Evolutionary conservation across 2,329 filamentous ascomycete species (phyloP).

Genomic region (Clonostachys rhizophaga): DNA sequence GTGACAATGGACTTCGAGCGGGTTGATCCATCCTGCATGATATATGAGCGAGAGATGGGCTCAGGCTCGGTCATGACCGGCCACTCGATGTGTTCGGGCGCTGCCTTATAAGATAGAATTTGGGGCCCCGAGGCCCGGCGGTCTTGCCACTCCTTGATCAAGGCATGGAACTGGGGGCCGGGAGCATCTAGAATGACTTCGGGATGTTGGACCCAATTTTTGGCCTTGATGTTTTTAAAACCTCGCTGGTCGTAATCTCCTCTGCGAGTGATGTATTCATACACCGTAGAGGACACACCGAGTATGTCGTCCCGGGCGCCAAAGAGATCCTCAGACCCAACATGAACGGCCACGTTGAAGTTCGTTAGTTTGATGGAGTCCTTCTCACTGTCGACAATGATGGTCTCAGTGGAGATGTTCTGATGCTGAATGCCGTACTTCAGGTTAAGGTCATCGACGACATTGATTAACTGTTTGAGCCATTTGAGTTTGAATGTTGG

Average conservation of each 20-base stretch:
- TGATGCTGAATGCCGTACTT: constrained; percentile 27
- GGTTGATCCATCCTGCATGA: too few species aligned
- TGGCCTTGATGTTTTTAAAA: constrained; percentile 9
- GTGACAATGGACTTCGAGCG: too few species aligned
- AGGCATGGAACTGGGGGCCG: background rate
- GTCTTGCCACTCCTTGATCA: background rate
- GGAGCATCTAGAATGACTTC: constrained; percentile 19
- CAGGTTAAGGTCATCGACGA: constrained; percentile 30
- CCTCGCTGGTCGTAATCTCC: too few species aligned
- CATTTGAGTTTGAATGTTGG: constrained; percentile 26
- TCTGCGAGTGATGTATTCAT: constrained; percentile 24
- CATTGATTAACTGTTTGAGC: constrained; percentile 23
- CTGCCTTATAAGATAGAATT: background rate
- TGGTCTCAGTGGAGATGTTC: constrained; percentile 28
- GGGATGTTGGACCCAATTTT: constrained; percentile 21
- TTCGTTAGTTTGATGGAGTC: constrained; percentile 24
- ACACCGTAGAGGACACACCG: constrained; percentile 23
- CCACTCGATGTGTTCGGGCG: background rate
- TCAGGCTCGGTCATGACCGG: background rate
- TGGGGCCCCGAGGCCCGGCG: background rate
- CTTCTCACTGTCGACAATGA: constrained; percentile 23
- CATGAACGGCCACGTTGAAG: constrained; percentile 20
- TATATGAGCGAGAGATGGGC: too few species aligned
- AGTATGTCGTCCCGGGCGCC: constrained; percentile 16
- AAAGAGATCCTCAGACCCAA: constrained; percentile 2